Conservation (phyloP, 345 rosid genomes). For the Gossypium turneri region DNA sequence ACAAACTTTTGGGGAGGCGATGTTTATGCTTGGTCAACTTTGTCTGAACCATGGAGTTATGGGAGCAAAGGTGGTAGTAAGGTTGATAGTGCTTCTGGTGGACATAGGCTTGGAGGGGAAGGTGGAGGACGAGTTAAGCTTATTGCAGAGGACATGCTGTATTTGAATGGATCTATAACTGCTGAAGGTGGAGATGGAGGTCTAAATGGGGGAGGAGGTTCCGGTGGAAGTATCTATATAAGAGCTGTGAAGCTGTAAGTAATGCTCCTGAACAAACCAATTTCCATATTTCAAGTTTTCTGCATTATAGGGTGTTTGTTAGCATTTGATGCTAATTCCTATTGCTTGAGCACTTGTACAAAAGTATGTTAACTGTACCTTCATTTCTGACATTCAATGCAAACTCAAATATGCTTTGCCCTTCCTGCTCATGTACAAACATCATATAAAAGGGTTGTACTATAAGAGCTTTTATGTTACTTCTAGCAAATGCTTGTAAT, state of each 20-base stretch:
- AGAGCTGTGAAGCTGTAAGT: slow-evolving; percentile 78
- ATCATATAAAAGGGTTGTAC: background rate
- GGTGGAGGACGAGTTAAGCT: slow-evolving; percentile 91
- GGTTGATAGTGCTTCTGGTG: slow-evolving; percentile 54
- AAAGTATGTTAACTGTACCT: background rate
- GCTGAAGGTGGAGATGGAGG: slow-evolving; percentile 91
- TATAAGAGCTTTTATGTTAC: background rate
- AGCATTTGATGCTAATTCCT: background rate
- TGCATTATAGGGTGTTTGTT: background rate
- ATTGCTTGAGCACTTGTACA: slow-evolving; percentile 7
- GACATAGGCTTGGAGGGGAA: slow-evolving; percentile 55
- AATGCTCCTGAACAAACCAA: background rate
- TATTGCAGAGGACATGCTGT: slow-evolving; percentile 48
- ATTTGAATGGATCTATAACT: slow-evolving; percentile 70
- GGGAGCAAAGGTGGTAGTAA: slow-evolving; percentile 91
- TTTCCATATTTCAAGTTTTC: slow-evolving; percentile 5
- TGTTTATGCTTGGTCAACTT: slow-evolving; percentile 85
- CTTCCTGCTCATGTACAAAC: background rate
- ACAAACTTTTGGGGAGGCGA: slow-evolving; percentile 91
- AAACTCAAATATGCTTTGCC: background rate
- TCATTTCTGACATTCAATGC: background rate
- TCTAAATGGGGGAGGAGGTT: slow-evolving; percentile 79
- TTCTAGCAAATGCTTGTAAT: background rate
- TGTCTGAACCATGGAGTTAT: slow-evolving; percentile 86
- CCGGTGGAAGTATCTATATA: slow-evolving; percentile 87